Evolutionary conservation across 768 basidiomycete genomes (phyloP).

Genomic region (Dentipellis fragilis): DNA sequence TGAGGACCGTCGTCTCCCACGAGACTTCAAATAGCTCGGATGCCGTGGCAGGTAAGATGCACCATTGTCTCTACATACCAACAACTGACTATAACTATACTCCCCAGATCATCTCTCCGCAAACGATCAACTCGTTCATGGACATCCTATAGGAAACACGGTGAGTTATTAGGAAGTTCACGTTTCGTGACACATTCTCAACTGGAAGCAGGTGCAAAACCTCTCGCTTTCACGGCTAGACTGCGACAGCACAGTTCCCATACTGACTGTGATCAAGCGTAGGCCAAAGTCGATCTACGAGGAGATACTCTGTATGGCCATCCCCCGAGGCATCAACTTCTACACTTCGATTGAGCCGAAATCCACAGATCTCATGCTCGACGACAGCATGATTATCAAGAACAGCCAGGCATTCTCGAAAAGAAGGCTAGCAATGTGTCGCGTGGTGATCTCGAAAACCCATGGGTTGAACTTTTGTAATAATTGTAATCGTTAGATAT

Average conservation of each 20-base stretch:
- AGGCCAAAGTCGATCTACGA: conserved; percentile 98
- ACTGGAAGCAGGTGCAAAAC: conserved; percentile 94
- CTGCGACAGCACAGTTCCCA: conserved; percentile 94
- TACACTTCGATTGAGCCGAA: conserved; percentile 71
- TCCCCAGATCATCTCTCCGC: conserved; percentile 89
- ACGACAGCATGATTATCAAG: conserved; percentile 93
- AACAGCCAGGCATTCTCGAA: conserved; percentile 97
- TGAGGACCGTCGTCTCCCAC: conserved; percentile 69
- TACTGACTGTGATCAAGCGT: conserved; percentile 91
- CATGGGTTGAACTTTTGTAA: too few species aligned
- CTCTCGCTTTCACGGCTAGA: conserved; percentile 96
- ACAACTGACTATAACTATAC: conserved; percentile 4
- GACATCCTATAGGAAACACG: conserved; percentile 99
- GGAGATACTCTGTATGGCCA: conserved; percentile 85
- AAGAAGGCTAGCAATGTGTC: conserved; percentile 98
- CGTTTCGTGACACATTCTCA: conserved; percentile 91
- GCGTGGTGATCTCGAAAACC: conserved; percentile 86
- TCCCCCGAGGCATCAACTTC: conserved; percentile 94
- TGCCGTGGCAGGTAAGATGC: conserved; percentile 74
- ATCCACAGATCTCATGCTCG: conserved; percentile 71
- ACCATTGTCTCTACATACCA: neutral
- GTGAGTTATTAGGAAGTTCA: conserved; percentile 95
- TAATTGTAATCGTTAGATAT: too few species aligned
- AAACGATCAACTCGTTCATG: conserved; percentile 99
- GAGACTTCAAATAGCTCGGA: conserved; percentile 91